Percentiles rank a stretch among this genome's conserved stretches.
Conservation (phyloP, 768 basidiomycete species). For the Termitomyces sp. region DNA sequence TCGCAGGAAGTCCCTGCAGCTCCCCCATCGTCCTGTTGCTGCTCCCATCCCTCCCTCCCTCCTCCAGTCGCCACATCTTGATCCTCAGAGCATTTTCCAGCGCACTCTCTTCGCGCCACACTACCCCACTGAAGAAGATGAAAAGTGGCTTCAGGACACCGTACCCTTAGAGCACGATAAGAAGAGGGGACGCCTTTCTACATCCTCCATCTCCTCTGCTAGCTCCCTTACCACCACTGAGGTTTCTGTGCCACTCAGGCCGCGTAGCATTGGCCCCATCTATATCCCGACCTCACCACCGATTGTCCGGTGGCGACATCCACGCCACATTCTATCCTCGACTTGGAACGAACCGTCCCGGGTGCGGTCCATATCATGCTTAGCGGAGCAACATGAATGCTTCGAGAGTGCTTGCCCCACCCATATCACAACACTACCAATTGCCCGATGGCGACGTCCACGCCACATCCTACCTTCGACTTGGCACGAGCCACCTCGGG, state of each 20-base stretch:
- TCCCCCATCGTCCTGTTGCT: constrained; percentile 29
- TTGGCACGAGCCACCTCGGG: constrained; percentile 14
- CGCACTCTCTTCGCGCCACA: constrained; percentile 28
- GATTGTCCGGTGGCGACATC: constrained; percentile 16
- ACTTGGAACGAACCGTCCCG: constrained; percentile 12
- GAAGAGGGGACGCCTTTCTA: constrained; percentile 5
- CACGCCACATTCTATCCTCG: constrained; percentile 6
- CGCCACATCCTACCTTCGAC: constrained; percentile 5
- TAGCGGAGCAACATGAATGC: constrained; percentile 5
- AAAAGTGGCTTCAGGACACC: constrained; percentile 65
- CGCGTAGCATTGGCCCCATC: not conserved
- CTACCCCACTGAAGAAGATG: constrained; percentile 46
- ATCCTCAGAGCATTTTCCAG: constrained; percentile 45
- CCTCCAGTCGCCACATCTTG: constrained; percentile 50
- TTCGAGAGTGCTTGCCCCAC: not conserved
- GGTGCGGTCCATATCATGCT: constrained; percentile 16
- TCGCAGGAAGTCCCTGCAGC: constrained; percentile 35
- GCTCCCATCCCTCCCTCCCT: constrained; percentile 61
- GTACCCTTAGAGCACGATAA: constrained; percentile 35
- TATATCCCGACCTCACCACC: constrained; percentile 18
- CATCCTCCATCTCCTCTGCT: not conserved
- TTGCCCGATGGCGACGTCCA: constrained; percentile 15
- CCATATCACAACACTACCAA: constrained; percentile 14
- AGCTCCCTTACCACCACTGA: not conserved
- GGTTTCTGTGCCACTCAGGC: not conserved